Evolutionary conservation across 176 grass and related monocot species (phyloP).

Genomic region (Musa itinerans): DNA sequence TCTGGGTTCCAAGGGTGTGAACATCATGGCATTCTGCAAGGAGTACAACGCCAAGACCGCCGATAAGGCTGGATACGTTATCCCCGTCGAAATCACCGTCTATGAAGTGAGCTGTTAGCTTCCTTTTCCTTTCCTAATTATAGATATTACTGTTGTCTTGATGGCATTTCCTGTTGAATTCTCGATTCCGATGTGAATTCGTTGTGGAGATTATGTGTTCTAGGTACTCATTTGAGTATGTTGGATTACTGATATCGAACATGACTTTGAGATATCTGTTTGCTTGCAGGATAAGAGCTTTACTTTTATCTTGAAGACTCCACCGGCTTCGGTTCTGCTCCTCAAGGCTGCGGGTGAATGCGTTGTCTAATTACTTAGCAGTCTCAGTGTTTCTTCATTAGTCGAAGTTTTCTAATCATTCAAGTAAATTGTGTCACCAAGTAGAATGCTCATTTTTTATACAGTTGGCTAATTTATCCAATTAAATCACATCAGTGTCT

Average conservation of each 20-base stretch:
- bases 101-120: slow-evolving; percentile 54
- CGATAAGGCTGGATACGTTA: slow-evolving; percentile 85
- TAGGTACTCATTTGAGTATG: neutral
- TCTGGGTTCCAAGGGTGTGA: slow-evolving; percentile 88
- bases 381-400: neutral
- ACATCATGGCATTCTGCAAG: slow-evolving; percentile 97
- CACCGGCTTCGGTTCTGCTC: slow-evolving; percentile 85
- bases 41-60: slow-evolving; percentile 98
- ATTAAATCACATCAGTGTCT: neutral
- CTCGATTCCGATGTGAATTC: neutral
- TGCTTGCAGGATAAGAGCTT: slow-evolving; percentile 81
- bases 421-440: neutral
- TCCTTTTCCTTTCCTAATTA: too few species aligned
- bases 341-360: slow-evolving; percentile 84
- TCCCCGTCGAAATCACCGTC: slow-evolving; percentile 98
- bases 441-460: neutral
- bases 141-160: neutral
- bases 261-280: neutral
- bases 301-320: slow-evolving; percentile 94
- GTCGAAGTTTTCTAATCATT: neutral
- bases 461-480: neutral
- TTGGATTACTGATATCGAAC: neutral
- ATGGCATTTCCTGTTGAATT: neutral
- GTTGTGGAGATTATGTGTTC: too few species aligned
- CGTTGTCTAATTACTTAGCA: neutral